Evolutionary conservation across 305 asterid species (phyloP), one percentile per base, ranked within the genome.

Genomic region (Stenogyne calaminthoides): DNA sequence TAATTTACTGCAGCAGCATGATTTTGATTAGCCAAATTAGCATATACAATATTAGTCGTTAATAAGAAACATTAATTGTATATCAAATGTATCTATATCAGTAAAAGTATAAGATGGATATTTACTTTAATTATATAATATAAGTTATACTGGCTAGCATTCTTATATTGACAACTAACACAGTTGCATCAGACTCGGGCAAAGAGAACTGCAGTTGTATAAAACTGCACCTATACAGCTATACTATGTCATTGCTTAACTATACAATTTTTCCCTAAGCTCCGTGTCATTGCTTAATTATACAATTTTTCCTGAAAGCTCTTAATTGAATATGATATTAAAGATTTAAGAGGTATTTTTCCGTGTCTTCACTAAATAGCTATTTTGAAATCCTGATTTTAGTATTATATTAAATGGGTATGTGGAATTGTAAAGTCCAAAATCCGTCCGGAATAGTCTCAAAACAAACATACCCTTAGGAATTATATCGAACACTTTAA

Each of bases 281-380:
- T 22, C 25, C 25, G 25, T 22, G 25, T 22, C 25, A 22, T 27
- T 27, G 32, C 34, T 71, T 3, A 36, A 39, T 70, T 57, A 14
- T 11, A 56, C 62, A 49, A 49, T 59, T 63, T 46, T 54, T 55
- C 76, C 61, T 3, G 32, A 27, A 27, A 1, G 32, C 32, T 19
- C 62, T 10, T 34, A 70, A 69, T 19, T 32, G 54, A 52, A 12
- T 62, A 32, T 12, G 55, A 19, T 36, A 64, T 55, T 27, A 46
- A 77, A 25, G 22, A 71, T 58, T 55, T 59, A 37, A 36, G 12
- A 39, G 37, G 3, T n/a, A n/a, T n/a, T n/a, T n/a, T n/a, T n/a
- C n/a, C n/a, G n/a, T n/a, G n/a, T n/a, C n/a, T n/a, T n/a, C n/a
- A n/a, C n/a, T n/a, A n/a, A n/a, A n/a, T n/a, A n/a, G n/a, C n/a